A percentile compares a stretch with the other conserved stretches of the same genome.
Evolutionary conservation across 306 rosid genomes (phyloP).

Genomic region (Trichosanthes cucumerina): DNA sequence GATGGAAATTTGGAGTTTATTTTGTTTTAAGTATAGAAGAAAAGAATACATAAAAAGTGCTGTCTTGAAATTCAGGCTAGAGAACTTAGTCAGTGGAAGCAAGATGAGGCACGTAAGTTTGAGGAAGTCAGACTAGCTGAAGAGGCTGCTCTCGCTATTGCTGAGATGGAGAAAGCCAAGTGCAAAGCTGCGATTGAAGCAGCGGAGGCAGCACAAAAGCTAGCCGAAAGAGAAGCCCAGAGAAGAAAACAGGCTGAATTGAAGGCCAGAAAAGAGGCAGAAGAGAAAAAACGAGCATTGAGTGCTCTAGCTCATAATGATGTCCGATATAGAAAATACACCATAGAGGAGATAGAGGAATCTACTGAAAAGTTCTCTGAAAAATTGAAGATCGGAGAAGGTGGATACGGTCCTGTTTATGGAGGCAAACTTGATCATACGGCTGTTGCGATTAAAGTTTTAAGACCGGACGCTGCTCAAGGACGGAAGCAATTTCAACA

Average conservation of each 20-base stretch:
- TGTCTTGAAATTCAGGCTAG: constrained; percentile 41
- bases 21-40: background rate
- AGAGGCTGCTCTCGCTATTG: constrained; percentile 82
- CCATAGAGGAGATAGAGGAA: constrained; percentile 64
- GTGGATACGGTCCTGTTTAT: constrained; percentile 95
- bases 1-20: background rate
- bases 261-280: constrained; percentile 63
- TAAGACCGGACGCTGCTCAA: constrained; percentile 83
- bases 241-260: constrained; percentile 63
- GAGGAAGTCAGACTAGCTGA: constrained; percentile 60
- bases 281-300: constrained; percentile 58
- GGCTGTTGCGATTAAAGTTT: constrained; percentile 77
- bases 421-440: constrained; percentile 85
- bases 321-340: constrained; percentile 60
- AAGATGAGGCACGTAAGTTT: constrained; percentile 46
- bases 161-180: constrained; percentile 81
- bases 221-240: constrained; percentile 68
- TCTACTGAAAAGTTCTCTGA: constrained; percentile 52
- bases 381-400: constrained; percentile 70
- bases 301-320: constrained; percentile 38
- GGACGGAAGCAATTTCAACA: constrained; percentile 88
- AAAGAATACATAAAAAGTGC: background rate
- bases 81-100: constrained; percentile 73
- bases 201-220: constrained; percentile 68
- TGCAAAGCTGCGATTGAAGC: constrained; percentile 74